Base-by-base conservation (phyloP, 148 eudicot genomes). In the Chenopodium quinoa region DNA sequence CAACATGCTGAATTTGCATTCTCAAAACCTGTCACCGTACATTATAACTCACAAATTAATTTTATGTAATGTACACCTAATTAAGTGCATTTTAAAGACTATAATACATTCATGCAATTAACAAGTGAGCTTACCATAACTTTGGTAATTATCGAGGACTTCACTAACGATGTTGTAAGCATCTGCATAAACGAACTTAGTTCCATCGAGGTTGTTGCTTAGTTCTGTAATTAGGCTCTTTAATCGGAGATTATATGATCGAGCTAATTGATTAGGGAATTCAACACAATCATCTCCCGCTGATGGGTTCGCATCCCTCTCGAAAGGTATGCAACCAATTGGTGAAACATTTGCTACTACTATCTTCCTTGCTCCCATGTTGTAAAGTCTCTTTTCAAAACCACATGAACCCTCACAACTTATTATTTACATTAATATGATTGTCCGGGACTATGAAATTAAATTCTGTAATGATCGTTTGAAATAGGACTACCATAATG, bases 321-420 rank as follows among this genome's bases (percentile, higher is more conserved):
- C 84, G 78, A 60, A 91, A 12, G 99, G 97, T 81, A 95, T 92
- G 79, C 99, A 95, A 19, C 99, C 99, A 66, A 95, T 91, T 19
- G 97, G 99, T 71, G 97, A 97, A 1, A 95, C 99, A 75, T 95
- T 95, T 29, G 84, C 89, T 69, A 95, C 90, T 37, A 91, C n/a
- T 47, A 95, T 84, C 73, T 88, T 92, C 85, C 92, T 91, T 17
- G 94, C 99, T 54, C 97, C 99, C 93, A 93, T 85, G 1, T 81
- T 81, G 76, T 92, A 87, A 3, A 95, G 84, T 75, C 97, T 92
- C 99, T 95, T 90, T 48, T 62, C 63, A 83, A 34, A 56, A 20
- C 3, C 22, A 62, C 44, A 31, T 31, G 22, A 69, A 56, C 62
- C 20, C 14, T 12, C 19, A 54, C 16, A 54, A 17, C 60, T 54